A percentile compares a stretch with the other conserved stretches of the same genome.
phyloP scores from a whole-genome alignment of 2,329 filamentous ascomycete species.

The Ceratocystis destructans region DNA sequence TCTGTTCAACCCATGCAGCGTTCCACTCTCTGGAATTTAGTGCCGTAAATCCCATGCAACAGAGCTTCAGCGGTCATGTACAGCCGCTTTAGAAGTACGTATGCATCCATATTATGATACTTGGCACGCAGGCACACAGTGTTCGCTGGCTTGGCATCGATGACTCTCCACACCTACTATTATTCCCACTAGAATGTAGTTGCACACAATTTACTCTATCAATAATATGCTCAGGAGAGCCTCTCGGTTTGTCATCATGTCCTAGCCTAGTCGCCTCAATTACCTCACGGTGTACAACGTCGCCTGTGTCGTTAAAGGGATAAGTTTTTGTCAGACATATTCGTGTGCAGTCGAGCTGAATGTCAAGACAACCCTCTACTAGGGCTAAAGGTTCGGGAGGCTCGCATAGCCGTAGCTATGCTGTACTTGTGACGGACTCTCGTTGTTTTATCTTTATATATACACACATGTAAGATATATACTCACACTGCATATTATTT shows the following conservation, averaged over 20 bases:
- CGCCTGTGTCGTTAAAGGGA: background rate
- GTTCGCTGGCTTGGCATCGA: background rate
- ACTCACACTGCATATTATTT: background rate
- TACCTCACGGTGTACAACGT: background rate
- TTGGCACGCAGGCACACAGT: background rate
- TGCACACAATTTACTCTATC: background rate
- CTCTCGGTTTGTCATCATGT: background rate
- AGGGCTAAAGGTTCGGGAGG: background rate
- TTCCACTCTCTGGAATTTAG: background rate
- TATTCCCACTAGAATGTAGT: background rate
- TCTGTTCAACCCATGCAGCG: background rate
- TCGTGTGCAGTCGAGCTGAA: background rate
- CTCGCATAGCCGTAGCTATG: background rate
- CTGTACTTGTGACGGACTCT: no score
- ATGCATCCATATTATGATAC: background rate
- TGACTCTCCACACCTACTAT: background rate
- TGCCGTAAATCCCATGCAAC: background rate
- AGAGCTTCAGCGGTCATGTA: background rate
- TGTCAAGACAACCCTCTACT: background rate
- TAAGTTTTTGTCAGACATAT: background rate
- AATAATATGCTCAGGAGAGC: background rate
- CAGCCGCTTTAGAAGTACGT: background rate
- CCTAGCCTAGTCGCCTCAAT: background rate
- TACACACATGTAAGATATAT: background rate
- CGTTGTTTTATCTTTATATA: background rate